Evolutionary conservation across 2,329 filamentous ascomycete species (phyloP).

Genomic region (Pseudocercospora musae): DNA sequence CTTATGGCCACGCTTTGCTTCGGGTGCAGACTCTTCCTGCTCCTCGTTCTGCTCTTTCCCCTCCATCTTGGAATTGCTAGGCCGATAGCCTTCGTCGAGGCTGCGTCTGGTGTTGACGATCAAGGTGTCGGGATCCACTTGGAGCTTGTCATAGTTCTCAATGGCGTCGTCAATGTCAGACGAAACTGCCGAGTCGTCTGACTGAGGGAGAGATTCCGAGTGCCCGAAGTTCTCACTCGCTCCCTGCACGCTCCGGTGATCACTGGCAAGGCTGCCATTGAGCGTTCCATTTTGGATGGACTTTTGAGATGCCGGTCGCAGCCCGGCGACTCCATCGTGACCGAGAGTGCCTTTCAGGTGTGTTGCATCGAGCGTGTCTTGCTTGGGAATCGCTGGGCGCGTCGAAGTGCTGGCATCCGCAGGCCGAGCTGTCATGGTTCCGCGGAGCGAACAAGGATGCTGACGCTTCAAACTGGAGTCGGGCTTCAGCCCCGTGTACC

Average conservation of each 20-base stretch:
- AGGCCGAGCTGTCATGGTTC: background rate
- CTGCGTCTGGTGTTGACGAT: conserved; percentile 35
- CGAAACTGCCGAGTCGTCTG: conserved; percentile 1
- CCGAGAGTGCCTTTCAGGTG: conserved; percentile 24
- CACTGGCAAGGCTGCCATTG: background rate
- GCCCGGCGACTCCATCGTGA: conserved; percentile 20
- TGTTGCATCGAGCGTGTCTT: conserved; percentile 25
- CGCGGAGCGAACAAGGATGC: background rate
- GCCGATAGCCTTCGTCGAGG: conserved; percentile 25
- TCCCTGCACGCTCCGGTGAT: background rate
- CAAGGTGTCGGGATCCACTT: conserved; percentile 37
- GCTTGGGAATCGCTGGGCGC: background rate
- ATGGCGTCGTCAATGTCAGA: conserved; percentile 34
- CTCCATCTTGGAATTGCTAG: conserved; percentile 11
- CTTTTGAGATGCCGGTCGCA: conserved; percentile 11
- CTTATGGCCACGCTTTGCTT: background rate
- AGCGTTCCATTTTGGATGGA: background rate
- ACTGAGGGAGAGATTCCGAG: background rate
- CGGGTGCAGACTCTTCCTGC: background rate
- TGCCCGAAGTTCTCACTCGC: background rate
- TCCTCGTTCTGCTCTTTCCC: background rate
- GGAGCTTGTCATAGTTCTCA: conserved; percentile 43
- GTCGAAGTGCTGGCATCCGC: background rate
- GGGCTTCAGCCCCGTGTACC: background rate
- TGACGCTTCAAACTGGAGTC: background rate